These are phyloP conservation scores for Pugionium dolabratum DNA, from an alignment of 345 rosid genomes.

Conservation along the genomic window DNA sequence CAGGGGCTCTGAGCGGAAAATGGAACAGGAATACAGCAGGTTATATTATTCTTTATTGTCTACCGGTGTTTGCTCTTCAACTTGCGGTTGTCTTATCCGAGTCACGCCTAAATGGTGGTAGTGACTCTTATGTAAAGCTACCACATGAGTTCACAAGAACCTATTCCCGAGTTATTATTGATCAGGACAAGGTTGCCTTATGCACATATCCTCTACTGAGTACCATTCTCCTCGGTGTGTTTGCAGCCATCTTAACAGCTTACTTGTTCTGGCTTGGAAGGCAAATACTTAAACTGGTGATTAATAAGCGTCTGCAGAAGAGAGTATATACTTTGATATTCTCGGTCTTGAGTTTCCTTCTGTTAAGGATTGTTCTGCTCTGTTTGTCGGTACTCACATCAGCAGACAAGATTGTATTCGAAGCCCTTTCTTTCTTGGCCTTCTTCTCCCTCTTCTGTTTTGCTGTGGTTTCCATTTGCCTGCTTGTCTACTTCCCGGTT, in stretches of 20 bases:
- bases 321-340: constrained; percentile 82
- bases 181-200: constrained; percentile 48
- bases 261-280: constrained; percentile 95
- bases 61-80: constrained; percentile 86
- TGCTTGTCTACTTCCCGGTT: constrained; percentile 88
- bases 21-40: constrained; percentile 81
- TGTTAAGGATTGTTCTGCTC: constrained; percentile 79
- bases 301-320: constrained; percentile 87
- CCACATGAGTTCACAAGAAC: constrained; percentile 72
- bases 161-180: constrained; percentile 31
- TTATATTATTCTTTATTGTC: constrained; percentile 65
- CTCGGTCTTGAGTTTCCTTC: constrained; percentile 82
- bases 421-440: constrained; percentile 77
- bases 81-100: constrained; percentile 66
- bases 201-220: constrained; percentile 92
- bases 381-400: constrained; percentile 71
- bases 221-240: constrained; percentile 82
- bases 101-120: constrained; percentile 58
- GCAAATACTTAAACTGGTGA: constrained; percentile 78
- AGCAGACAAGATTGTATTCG: constrained; percentile 70
- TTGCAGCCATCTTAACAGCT: constrained; percentile 59
- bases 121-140: constrained; percentile 47
- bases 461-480: constrained; percentile 68
- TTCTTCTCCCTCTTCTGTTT: constrained; percentile 77
- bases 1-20: constrained; percentile 62